A percentile compares a stretch with the other conserved stretches of the same genome.
phyloP scores from a whole-genome alignment of 2,329 filamentous ascomycete species.

The Didymellaceae sp. region DNA sequence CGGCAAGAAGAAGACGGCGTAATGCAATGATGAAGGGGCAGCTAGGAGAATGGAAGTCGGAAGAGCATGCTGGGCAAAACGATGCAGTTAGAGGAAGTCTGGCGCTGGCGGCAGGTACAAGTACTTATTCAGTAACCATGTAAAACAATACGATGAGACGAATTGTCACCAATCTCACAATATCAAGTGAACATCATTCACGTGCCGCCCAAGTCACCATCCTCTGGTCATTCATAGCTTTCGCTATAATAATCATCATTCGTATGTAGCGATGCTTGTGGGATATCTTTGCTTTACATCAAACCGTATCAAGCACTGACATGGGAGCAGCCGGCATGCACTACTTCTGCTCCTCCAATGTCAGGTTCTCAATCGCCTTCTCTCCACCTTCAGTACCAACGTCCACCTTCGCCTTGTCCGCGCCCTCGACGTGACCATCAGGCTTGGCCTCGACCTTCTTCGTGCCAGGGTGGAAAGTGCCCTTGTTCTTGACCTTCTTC shows the following conservation, averaged over 20 bases:
- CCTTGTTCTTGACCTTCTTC: slow-evolving; percentile 76
- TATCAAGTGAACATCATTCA: too few species aligned
- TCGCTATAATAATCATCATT: neutral
- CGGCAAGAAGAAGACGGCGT: slow-evolving; percentile 59
- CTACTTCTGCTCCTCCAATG: slow-evolving; percentile 36
- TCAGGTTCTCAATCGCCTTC: slow-evolving; percentile 43
- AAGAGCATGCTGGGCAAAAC: neutral
- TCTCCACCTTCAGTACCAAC: slow-evolving; percentile 48
- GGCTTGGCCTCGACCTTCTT: slow-evolving; percentile 51
- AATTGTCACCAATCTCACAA: neutral
- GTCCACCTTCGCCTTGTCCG: slow-evolving; percentile 50
- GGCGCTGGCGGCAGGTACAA: slow-evolving; percentile 9
- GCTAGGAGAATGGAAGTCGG: neutral
- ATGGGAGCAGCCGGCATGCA: neutral
- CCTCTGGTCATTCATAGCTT: neutral
- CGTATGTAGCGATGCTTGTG: neutral
- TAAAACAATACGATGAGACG: slow-evolving; percentile 25
- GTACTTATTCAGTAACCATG: slow-evolving; percentile 20
- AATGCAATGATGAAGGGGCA: slow-evolving; percentile 1
- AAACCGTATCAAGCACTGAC: neutral
- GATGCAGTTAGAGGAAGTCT: neutral
- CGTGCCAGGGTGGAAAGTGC: slow-evolving; percentile 63
- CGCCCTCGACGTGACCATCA: slow-evolving; percentile 54
- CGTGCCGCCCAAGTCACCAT: too few species aligned
- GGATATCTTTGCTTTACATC: neutral